Base-by-base conservation (phyloP, 2,329 filamentous ascomycete species). In the Neospermospora avenae region DNA sequence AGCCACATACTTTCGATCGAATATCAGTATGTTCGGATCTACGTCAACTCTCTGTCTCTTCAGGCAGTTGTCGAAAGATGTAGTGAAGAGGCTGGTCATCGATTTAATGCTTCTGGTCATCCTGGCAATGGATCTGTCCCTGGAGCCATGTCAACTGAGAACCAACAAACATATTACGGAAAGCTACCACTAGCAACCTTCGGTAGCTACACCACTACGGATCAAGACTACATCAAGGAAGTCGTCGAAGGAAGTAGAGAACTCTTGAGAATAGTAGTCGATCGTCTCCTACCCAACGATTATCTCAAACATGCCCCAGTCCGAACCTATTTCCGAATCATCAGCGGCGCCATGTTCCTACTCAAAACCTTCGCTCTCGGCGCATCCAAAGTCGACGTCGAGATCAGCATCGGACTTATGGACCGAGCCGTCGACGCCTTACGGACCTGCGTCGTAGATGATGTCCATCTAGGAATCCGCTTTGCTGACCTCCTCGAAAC, bases 11-110 rank as follows among this genome's bases (percentile, higher is more conserved):
- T 99, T 31, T 88, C 86, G 7, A 97, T 98, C 66, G 95, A 99
- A 77, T 97, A 95, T 71, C 91, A 98, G 71, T 97, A 97, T 72
- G 91, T 93, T 25, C 85, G 93, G 69, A 89, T 97, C 54, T 98
- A 98, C 72, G 84, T 97, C 77, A 97, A 98, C 74, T 96, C 93
- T 0, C 80, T 99, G 1, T 93, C 93, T 2, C 79, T 99, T 1
- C 95, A 99, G 76, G 95, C 95, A 22, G 92, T 98, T 3, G 91
- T 98, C 5, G 93, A 97, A 75, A 85, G 93, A 62, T 96, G 91
- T 75, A 93, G 91, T 6, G 92, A 83, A 62, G 89, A 93, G 65
- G 86, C 87, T 20, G 78, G 79, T 60, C 76, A 74, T n/a, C 74
- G 70, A 28, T 65, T 71, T 25, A 67, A 66, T 52, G 62, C 67